Conservation (phyloP, 225 moss, liverwort and hornwort species). For the Physcomitrellopsis africana region DNA sequence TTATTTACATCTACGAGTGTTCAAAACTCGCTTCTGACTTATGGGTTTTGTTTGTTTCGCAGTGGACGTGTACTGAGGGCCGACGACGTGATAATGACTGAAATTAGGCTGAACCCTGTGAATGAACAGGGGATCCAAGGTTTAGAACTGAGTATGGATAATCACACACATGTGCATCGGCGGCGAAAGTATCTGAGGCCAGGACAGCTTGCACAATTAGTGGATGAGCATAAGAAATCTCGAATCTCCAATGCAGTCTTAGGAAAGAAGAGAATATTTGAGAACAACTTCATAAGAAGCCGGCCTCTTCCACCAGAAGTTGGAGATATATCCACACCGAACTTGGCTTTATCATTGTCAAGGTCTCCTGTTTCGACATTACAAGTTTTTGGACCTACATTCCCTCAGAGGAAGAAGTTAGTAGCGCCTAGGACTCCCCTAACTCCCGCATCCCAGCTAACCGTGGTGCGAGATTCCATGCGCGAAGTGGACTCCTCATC, state of each 20-base stretch:
- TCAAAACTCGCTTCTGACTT: not conserved
- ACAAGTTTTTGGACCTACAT: constrained; percentile 45
- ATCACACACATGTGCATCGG: constrained; percentile 39
- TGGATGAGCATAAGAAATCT: constrained; percentile 45
- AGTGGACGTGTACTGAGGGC: constrained; percentile 46
- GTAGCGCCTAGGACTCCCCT: constrained; percentile 54
- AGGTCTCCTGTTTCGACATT: constrained; percentile 44
- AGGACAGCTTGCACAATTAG: constrained; percentile 50
- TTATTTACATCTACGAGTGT: not conserved
- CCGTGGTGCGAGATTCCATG: constrained; percentile 44
- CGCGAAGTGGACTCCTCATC: constrained; percentile 32
- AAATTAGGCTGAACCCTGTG: constrained; percentile 35
- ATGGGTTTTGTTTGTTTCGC: not conserved
- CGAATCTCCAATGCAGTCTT: constrained; percentile 34
- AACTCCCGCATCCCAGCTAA: constrained; percentile 50
- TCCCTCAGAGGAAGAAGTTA: constrained; percentile 57
- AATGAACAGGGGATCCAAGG: constrained; percentile 47
- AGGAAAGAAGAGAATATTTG: constrained; percentile 49
- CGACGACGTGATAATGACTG: constrained; percentile 31
- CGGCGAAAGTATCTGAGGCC: constrained; percentile 49
- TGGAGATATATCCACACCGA: constrained; percentile 4
- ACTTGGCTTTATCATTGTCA: constrained; percentile 29
- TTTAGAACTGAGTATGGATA: constrained; percentile 35
- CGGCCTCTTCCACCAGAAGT: constrained; percentile 26
- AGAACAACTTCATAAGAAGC: constrained; percentile 32